These are phyloP conservation scores for Sporothrix euskadiensis DNA, from an alignment of 2,329 filamentous ascomycete species.

Conservation along the genomic window DNA sequence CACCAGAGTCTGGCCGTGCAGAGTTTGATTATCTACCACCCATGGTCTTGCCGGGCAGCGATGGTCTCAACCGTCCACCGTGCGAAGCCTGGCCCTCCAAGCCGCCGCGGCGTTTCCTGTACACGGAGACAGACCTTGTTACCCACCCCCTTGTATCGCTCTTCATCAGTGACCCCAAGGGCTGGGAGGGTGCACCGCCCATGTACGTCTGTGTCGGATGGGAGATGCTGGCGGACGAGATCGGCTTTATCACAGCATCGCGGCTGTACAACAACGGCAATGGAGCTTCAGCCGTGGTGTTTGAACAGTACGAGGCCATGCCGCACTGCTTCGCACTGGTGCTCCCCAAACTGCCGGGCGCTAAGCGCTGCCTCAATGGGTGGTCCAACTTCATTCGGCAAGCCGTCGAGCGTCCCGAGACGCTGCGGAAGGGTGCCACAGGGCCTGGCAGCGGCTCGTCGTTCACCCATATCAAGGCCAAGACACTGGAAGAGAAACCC, in stretches of 20 bases:
- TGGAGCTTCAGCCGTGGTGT: conserved; percentile 63
- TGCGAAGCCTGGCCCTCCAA: conserved; percentile 60
- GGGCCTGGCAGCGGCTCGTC: conserved; percentile 39
- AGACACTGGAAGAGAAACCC: conserved; percentile 51
- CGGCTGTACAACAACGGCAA: conserved; percentile 51
- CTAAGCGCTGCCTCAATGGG: conserved; percentile 54
- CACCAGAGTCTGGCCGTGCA: conserved; percentile 38
- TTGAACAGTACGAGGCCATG: conserved; percentile 78
- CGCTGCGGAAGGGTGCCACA: conserved; percentile 1
- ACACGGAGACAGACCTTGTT: conserved; percentile 55
- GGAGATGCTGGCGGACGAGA: conserved; percentile 71
- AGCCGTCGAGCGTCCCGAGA: conserved; percentile 31
- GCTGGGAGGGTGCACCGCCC: conserved; percentile 65
- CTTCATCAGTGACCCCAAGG: conserved; percentile 48
- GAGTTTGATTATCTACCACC: conserved; percentile 66
- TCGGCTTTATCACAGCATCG: conserved; percentile 60
- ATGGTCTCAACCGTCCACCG: conserved; percentile 40
- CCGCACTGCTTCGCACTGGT: conserved; percentile 71
- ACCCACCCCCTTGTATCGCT: conserved; percentile 69
- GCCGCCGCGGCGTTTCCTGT: conserved; percentile 56
- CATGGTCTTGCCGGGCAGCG: conserved; percentile 38
- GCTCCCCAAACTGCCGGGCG: conserved; percentile 49
- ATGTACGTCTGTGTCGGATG: conserved; percentile 68
- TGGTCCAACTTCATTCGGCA: conserved; percentile 59
- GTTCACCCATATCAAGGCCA: conserved; percentile 52